Evolutionary conservation across 169 alveolate genomes (phyloP).

Genomic region (Plasmodium yoelii): DNA sequence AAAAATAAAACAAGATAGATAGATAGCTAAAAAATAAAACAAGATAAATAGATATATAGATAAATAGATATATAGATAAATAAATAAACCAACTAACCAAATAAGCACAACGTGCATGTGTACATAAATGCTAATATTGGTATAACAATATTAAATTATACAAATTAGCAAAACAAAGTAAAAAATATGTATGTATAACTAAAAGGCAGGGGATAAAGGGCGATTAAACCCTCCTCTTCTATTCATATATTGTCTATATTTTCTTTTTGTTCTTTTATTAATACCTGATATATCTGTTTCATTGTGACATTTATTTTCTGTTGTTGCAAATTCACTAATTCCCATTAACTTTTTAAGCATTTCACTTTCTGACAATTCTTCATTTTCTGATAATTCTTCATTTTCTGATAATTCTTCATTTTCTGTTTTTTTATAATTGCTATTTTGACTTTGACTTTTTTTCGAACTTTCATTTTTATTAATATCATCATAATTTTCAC

Average conservation of each 20-base stretch:
- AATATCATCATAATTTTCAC: neutral
- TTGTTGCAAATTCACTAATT: conserved; percentile 84
- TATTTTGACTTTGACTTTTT: neutral
- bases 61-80: no score
- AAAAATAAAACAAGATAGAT: no score
- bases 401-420: conserved; percentile 1
- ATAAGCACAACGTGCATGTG: neutral
- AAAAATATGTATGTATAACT: neutral
- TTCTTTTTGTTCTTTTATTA: conserved; percentile 89
- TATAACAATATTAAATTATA: no score
- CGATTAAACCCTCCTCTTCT: conserved; percentile 95
- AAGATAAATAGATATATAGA: no score
- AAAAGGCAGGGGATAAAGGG: conserved; percentile 92
- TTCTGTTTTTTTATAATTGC: neutral
- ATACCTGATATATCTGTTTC: conserved; percentile 88
- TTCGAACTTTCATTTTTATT: neutral
- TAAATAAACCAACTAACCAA: neutral
- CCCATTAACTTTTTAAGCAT: conserved; percentile 88
- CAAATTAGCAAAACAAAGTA: no score
- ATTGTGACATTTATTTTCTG: conserved; percentile 88
- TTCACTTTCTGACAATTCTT: conserved; percentile 81
- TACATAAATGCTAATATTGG: neutral
- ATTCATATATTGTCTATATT: conserved; percentile 95
- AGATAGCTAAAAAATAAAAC: no score
- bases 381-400: conserved; percentile 26